A percentile compares a stretch with the other conserved stretches of the same genome.
phyloP scores from a whole-genome alignment of 1,284 basidiomycete genomes.

The Malassezia pachydermatis region DNA sequence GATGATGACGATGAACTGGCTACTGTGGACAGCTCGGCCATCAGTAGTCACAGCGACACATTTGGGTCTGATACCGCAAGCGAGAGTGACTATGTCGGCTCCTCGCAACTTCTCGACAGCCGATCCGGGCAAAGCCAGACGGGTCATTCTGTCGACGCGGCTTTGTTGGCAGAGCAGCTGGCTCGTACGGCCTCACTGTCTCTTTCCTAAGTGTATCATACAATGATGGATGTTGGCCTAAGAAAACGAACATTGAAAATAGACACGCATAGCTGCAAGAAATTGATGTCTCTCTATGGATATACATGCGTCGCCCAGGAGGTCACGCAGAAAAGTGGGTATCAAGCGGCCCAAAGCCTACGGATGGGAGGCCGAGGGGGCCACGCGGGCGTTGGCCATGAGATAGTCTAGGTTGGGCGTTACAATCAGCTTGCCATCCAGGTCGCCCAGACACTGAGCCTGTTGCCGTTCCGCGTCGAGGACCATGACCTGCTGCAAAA shows the following conservation, averaged over 20 bases:
- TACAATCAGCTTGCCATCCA: slow-evolving; percentile 72
- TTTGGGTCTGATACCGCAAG: slow-evolving; percentile 10
- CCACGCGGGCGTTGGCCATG: slow-evolving; percentile 52
- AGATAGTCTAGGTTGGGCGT: slow-evolving; percentile 74
- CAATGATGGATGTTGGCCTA: no score
- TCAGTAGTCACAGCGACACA: slow-evolving; percentile 6
- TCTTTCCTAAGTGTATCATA: neutral
- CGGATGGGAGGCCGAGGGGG: no score
- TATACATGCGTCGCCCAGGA: no score
- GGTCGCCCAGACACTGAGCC: slow-evolving; percentile 67
- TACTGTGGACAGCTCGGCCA: slow-evolving; percentile 6
- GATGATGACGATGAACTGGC: slow-evolving; percentile 35
- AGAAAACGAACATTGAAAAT: no score
- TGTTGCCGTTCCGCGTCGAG: slow-evolving; percentile 58
- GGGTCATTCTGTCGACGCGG: slow-evolving; percentile 2
- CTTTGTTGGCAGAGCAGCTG: neutral
- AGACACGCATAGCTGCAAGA: no score
- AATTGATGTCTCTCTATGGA: no score
- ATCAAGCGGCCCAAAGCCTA: neutral
- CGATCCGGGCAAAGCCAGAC: slow-evolving; percentile 4
- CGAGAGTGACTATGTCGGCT: slow-evolving; percentile 10
- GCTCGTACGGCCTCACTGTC: neutral
- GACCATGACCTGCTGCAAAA: slow-evolving; percentile 75
- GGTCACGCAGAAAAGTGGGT: neutral
- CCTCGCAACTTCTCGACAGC: slow-evolving; percentile 11